A percentile compares a stretch with the other conserved stretches of the same genome.
Evolutionary conservation across 495 filamentous ascomycete genomes (phyloP).

Genomic region (Delitschia confertaspora): DNA sequence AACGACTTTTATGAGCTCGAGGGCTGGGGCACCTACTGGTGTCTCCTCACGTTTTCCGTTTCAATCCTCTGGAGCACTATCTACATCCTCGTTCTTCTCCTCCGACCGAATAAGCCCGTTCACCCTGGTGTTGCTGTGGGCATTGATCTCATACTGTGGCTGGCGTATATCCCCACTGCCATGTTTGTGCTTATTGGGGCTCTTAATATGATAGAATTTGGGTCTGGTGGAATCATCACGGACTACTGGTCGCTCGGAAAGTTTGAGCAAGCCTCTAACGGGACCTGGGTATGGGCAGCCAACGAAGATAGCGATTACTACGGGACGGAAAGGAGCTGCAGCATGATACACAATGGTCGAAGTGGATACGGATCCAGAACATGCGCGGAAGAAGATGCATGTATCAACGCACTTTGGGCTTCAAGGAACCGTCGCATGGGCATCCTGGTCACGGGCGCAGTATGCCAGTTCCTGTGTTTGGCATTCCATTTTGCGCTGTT

Average conservation of each 20-base stretch:
- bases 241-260: constrained; percentile 6
- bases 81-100: constrained; percentile 17
- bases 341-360: neutral
- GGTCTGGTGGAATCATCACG: constrained; percentile 8
- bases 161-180: constrained; percentile 25
- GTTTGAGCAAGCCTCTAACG: constrained; percentile 20
- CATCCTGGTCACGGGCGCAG: constrained; percentile 12
- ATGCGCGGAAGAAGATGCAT: constrained; percentile 23
- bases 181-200: constrained; percentile 11
- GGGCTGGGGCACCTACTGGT: constrained; percentile 12
- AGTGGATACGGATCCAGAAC: constrained; percentile 1
- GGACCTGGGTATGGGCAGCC: constrained; percentile 22
- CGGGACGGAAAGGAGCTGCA: neutral
- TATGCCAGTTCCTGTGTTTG: constrained; percentile 15
- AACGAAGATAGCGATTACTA: constrained; percentile 7
- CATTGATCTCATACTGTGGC: constrained; percentile 34
- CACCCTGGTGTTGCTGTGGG: constrained; percentile 32
- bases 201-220: constrained; percentile 5
- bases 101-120: constrained; percentile 19
- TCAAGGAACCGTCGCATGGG: constrained; percentile 2
- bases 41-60: constrained; percentile 23
- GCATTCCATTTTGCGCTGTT: constrained; percentile 32
- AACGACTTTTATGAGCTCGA: neutral
- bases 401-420: constrained; percentile 19
- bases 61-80: constrained; percentile 19